Conservation (phyloP, 805 yeast genomes). For the Cyberlindnera galapagoensis region DNA sequence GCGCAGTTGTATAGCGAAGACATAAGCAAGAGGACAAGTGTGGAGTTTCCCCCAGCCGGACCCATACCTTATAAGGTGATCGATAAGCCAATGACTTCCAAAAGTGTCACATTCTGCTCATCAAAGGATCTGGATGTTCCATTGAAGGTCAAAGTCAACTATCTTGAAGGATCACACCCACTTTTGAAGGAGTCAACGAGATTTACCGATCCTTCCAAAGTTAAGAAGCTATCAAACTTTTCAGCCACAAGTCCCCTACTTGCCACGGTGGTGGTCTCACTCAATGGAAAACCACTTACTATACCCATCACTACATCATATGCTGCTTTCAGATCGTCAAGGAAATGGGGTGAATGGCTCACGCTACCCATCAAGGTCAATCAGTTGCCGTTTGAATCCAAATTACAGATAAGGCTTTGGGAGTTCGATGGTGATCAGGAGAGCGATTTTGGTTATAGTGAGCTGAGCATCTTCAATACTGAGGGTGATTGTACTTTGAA, state of each 20-base stretch:
- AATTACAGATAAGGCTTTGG: conserved; percentile 56
- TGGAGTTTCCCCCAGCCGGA: too few species aligned
- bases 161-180: conserved; percentile 38
- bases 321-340: conserved; percentile 36
- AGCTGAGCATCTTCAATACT: conserved; percentile 50
- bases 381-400: conserved; percentile 62
- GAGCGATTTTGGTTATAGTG: conserved; percentile 54
- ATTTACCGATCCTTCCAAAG: conserved; percentile 39
- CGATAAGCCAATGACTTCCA: conserved; percentile 19
- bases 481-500: conserved; percentile 52
- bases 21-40: too few species aligned
- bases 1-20: too few species aligned
- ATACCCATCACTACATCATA: conserved; percentile 44
- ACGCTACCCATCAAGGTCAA: conserved; percentile 63
- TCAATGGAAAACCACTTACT: conserved; percentile 40
- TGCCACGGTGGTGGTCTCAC: conserved; percentile 40
- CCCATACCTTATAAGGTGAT: too few species aligned
- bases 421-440: conserved; percentile 55
- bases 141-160: conserved; percentile 40
- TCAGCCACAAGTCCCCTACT: conserved; percentile 30
- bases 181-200: conserved; percentile 38
- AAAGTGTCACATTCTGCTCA: conserved; percentile 46
- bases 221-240: conserved; percentile 35
- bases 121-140: conserved; percentile 49
- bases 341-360: conserved; percentile 69